Percentiles rank a stretch among this genome's conserved stretches.
Evolutionary conservation across 441 rosid genomes (phyloP).

Genomic region (Corymbia citriodora): DNA sequence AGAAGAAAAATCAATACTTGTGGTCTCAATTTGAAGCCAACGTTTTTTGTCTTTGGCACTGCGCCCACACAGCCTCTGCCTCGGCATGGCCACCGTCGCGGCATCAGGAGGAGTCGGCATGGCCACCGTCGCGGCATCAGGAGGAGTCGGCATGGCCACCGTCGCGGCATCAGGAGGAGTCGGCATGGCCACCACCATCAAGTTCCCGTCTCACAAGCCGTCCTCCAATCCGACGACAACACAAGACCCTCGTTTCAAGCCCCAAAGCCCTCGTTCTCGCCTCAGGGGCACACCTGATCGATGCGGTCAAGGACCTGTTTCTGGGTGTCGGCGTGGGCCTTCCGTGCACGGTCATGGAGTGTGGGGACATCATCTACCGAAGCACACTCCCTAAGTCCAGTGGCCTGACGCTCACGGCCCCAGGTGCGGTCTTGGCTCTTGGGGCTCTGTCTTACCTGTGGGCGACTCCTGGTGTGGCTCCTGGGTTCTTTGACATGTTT

Average conservation of each 20-base stretch:
- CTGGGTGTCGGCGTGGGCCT: conserved; percentile 93
- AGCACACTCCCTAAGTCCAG: conserved; percentile 84
- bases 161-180: conserved; percentile 47
- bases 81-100: conserved; percentile 29
- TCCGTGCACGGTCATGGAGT: conserved; percentile 97
- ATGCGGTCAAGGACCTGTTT: conserved; percentile 58
- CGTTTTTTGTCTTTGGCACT: not conserved
- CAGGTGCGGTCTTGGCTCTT: conserved; percentile 76
- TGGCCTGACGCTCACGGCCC: conserved; percentile 66
- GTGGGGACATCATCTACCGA: conserved; percentile 92
- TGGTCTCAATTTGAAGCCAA: not conserved
- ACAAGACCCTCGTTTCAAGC: conserved; percentile 12
- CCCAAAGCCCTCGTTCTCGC: conserved; percentile 23
- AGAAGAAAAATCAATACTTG: not conserved
- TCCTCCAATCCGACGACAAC: conserved; percentile 15
- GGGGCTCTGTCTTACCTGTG: conserved; percentile 85
- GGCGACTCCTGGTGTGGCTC: conserved; percentile 99
- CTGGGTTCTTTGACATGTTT: conserved; percentile 94
- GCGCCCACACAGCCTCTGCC: not conserved
- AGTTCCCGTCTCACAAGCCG: conserved; percentile 20
- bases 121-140: conserved; percentile 30
- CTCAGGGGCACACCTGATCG: conserved; percentile 44
- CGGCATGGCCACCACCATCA: conserved; percentile 24
- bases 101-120: conserved; percentile 39
- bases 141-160: conserved; percentile 31